Evolutionary conservation across 129 eudicot genomes (phyloP), one percentile per base, ranked within the genome.

Genomic region (Escallonia herrerae): DNA sequence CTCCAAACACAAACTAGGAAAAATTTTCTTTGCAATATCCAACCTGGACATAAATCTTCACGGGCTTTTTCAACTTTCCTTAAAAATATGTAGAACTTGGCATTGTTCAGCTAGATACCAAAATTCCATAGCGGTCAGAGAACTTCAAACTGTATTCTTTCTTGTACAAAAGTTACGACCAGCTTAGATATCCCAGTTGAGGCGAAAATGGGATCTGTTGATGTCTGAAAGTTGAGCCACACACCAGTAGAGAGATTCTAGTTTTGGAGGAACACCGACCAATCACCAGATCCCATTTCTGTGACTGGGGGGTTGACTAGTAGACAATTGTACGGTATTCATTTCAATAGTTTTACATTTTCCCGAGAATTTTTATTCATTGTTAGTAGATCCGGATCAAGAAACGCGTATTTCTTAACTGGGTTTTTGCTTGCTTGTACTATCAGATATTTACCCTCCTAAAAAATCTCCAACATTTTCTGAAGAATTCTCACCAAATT

Each of bases 251-350:
- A 37, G 61, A 22, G 14, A 2, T 56, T 56, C 37, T 8, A 67
- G 55, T 47, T 62, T 68, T 33, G 7, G 37, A 39, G 60, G 0
- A 66, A 41, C 15, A 41, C 48, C 64, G 63, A 44, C 68, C 70
- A 63, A 55, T 56, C 48, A 65, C 72, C 59, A 74, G 77, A 79
- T 81, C 85, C 80, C 73, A 62, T 53, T 73, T 63, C 33, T 22
- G 33, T 74, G n/a, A n/a, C 8, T 6, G 33, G 60, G 69, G 69
- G 72, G 80, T 77, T 81, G 86, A 77, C 86, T 81, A 49, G 8
- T 46, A 14, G 3, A 63, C 41, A 22, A 22, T 22, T 22, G 33
- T 5, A 7, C 9, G 56, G 2, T 63, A 4, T 44, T n/a, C 4
- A n/a, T 72, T 64, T 67, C 58, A 56, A 43, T 22, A 45, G 13